Conservation (phyloP, 31 red algal species). For the Porphyra umbilicalis region DNA sequence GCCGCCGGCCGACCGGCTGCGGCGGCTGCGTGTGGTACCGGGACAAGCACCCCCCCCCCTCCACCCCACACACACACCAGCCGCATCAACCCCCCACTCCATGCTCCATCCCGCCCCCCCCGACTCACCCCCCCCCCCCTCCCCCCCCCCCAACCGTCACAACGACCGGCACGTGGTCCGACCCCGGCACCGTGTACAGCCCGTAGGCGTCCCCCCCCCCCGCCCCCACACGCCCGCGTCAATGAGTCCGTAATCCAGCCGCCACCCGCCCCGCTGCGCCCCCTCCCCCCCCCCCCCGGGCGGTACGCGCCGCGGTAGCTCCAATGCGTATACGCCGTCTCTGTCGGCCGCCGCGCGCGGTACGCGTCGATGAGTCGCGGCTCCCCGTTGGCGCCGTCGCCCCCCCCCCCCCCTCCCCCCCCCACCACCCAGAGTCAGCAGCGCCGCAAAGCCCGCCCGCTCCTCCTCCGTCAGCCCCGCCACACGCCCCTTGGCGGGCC, state of each 20-base stretch:
- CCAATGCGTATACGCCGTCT: background rate
- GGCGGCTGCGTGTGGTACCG: too few relatives aligned
- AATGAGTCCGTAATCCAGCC: background rate
- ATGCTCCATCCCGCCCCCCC: background rate
- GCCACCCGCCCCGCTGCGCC: background rate
- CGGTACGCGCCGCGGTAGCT: background rate
- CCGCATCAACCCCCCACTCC: background rate
- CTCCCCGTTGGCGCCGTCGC: background rate
- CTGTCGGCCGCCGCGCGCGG: background rate
- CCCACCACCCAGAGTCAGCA: background rate
- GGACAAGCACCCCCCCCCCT: too few relatives aligned
- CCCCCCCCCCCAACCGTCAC: background rate
- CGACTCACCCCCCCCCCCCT: background rate
- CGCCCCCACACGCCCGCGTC: background rate
- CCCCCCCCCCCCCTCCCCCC: background rate
- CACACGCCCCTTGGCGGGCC: background rate
- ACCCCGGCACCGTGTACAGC: background rate
- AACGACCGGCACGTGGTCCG: background rate
- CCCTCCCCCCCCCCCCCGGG: background rate
- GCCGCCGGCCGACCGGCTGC: too few relatives aligned
- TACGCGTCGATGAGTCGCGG: background rate
- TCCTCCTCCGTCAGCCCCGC: background rate
- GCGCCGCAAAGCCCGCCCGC: background rate
- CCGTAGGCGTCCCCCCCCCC: background rate
- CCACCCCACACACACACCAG: too few relatives aligned